A percentile compares a stretch with the other conserved stretches of the same genome.
phyloP scores from a whole-genome alignment of 2,329 filamentous ascomycete species.

The Phyllachora maydis region DNA sequence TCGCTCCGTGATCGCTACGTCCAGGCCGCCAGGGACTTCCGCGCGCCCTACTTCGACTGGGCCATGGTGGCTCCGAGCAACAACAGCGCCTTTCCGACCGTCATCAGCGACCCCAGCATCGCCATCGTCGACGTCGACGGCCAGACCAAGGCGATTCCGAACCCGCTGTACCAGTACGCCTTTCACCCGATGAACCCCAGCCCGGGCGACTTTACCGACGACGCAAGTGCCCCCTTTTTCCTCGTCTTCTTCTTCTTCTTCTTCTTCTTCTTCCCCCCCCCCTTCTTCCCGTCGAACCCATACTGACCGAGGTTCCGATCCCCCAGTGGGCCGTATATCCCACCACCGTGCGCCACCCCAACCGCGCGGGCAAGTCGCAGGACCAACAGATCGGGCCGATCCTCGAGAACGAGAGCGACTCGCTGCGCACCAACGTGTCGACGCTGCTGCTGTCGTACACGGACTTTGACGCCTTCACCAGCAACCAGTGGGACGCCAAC shows the following conservation, averaged over 20 bases:
- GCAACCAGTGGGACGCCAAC: conserved; percentile 7
- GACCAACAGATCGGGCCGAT: conserved; percentile 7
- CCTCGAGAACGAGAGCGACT: conserved; percentile 8
- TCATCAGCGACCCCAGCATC: conserved; percentile 5
- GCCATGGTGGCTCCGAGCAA: conserved; percentile 3
- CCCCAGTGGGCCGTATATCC: conserved; percentile 6
- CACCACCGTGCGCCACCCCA: conserved; percentile 7
- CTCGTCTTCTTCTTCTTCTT: no score
- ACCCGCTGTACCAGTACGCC: conserved; percentile 10
- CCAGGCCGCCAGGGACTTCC: conserved; percentile 9
- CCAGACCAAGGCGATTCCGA: conserved; percentile 6
- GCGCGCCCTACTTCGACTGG: conserved; percentile 15
- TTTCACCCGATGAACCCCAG: conserved; percentile 7
- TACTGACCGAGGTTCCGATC: no score
- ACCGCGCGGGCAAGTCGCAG: conserved; percentile 6
- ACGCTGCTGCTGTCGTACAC: conserved; percentile 7
- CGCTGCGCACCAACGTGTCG: conserved; percentile 7
- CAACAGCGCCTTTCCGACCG: conserved; percentile 4
- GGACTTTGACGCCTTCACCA: conserved; percentile 8
- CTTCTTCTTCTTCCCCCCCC: no score
- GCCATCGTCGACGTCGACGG: conserved; percentile 6
- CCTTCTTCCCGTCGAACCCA: conserved; percentile 1
- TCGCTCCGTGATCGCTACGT: conserved; percentile 7
- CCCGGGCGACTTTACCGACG: conserved; percentile 5
- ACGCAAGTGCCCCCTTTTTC: no score